Evolutionary conservation across 441 rosid species (phyloP).

Genomic region (Pelargonium fulgidum): DNA sequence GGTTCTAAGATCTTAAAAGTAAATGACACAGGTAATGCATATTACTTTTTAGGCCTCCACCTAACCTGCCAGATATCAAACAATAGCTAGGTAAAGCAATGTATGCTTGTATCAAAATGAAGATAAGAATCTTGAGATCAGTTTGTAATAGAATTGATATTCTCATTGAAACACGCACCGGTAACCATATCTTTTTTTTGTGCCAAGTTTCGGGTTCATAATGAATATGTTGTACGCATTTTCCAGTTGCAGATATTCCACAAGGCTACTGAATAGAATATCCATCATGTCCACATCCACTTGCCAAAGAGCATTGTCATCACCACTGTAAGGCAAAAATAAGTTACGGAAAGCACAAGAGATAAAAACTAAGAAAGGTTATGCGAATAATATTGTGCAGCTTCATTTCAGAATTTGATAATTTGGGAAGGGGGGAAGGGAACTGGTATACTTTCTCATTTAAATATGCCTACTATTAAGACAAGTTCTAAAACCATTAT

Average conservation of each 20-base stretch:
- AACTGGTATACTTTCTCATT: background rate
- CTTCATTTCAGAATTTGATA: background rate
- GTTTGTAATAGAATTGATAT: slow-evolving; percentile 8
- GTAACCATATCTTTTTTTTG: slow-evolving; percentile 68
- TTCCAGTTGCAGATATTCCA: slow-evolving; percentile 78
- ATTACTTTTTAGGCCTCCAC: background rate
- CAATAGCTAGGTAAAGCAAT: background rate
- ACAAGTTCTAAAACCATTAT: background rate
- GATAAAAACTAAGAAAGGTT: slow-evolving; percentile 16
- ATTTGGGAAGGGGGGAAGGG: background rate
- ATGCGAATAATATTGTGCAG: background rate
- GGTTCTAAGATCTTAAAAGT: background rate
- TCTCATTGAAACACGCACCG: slow-evolving; percentile 39
- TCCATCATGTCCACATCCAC: slow-evolving; percentile 88
- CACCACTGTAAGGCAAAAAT: slow-evolving; percentile 47
- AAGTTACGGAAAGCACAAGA: slow-evolving; percentile 18
- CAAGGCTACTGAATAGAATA: slow-evolving; percentile 76
- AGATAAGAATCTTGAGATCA: background rate
- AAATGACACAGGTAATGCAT: background rate
- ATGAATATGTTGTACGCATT: slow-evolving; percentile 81
- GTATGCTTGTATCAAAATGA: background rate
- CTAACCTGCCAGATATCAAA: slow-evolving; percentile 1
- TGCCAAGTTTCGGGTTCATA: slow-evolving; percentile 63
- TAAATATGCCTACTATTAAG: background rate
- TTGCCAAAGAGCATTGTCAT: slow-evolving; percentile 61